phyloP scores from a whole-genome alignment of 495 filamentous ascomycete species.

The Pseudevernia furfuracea region DNA sequence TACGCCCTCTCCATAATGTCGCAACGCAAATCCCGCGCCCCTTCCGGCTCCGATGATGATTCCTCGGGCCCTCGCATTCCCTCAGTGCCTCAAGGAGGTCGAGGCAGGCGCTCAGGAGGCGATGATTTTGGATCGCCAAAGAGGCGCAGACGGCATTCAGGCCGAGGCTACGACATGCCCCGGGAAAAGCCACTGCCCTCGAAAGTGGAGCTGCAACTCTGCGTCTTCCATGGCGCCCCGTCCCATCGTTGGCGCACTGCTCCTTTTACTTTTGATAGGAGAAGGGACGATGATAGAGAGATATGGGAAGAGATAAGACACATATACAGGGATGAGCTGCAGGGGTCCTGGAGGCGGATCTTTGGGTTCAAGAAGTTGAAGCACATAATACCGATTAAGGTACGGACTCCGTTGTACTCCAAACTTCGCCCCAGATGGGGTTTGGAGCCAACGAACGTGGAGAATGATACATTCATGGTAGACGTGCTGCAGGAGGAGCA shows the following conservation, averaged over 20 bases:
- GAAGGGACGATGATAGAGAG: constrained; percentile 24
- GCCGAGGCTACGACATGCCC: constrained; percentile 17
- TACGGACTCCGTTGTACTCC: neutral
- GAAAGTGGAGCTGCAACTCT: constrained; percentile 22
- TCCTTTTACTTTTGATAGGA: constrained; percentile 21
- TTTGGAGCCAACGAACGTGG: neutral
- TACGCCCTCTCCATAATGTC: neutral
- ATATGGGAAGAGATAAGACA: constrained; percentile 25
- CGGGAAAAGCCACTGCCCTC: constrained; percentile 13
- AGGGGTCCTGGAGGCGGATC: constrained; percentile 21
- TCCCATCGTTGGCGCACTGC: constrained; percentile 20
- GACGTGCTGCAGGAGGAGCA: neutral
- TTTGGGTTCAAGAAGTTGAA: constrained; percentile 23
- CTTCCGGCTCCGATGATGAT: constrained; percentile 12
- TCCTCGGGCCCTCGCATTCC: constrained; percentile 17
- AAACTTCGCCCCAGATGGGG: neutral
- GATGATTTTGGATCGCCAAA: constrained; percentile 13
- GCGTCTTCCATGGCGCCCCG: constrained; percentile 20
- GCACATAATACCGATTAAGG: constrained; percentile 21
- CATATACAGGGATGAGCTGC: constrained; percentile 20
- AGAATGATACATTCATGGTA: neutral
- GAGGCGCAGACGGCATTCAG: constrained; percentile 13
- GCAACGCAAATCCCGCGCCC: constrained; percentile 16
- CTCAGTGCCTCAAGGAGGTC: constrained; percentile 6
- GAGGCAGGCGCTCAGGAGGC: constrained; percentile 14